Evolutionary conservation across 2,329 filamentous ascomycete species (phyloP).

Genomic region (Alternaria sp.): DNA sequence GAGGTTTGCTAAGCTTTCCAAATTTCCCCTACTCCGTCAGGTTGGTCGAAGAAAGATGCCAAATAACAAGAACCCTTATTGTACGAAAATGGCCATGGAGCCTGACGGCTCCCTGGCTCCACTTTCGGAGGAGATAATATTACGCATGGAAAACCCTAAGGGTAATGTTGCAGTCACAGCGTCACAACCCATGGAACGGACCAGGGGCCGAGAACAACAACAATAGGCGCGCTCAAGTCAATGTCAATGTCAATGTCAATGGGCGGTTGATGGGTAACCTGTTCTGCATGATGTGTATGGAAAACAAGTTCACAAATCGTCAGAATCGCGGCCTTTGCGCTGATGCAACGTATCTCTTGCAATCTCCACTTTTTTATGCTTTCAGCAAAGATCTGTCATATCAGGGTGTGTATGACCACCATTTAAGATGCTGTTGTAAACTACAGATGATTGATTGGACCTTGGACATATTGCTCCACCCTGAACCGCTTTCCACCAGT

Average conservation of each 20-base stretch:
- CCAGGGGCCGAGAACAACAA: slow-evolving; percentile 4
- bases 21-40: slow-evolving; percentile 37
- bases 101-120: slow-evolving; percentile 6
- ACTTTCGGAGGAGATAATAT: slow-evolving; percentile 8
- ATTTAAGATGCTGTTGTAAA: not conserved
- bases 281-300: not conserved
- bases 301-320: not conserved
- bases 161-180: slow-evolving; percentile 9
- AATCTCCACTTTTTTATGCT: not conserved
- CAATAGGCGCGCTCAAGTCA: not conserved
- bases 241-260: slow-evolving; percentile 38
- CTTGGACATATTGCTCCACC: not conserved
- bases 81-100: slow-evolving; percentile 27
- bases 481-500: not conserved
- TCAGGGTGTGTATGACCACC: not conserved
- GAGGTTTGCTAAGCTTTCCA: slow-evolving; percentile 4
- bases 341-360: not conserved
- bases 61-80: slow-evolving; percentile 32
- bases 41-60: slow-evolving; percentile 33
- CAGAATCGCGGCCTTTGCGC: not conserved
- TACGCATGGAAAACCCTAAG: slow-evolving; percentile 16
- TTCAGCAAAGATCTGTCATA: not conserved
- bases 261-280: slow-evolving; percentile 15
- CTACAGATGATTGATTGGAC: not conserved
- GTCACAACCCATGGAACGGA: slow-evolving; percentile 2